A percentile compares a stretch with the other conserved stretches of the same genome.
These are phyloP conservation scores for Epichloe bromicola DNA, from an alignment of 2,329 filamentous ascomycete genomes.

Conservation along the genomic window DNA sequence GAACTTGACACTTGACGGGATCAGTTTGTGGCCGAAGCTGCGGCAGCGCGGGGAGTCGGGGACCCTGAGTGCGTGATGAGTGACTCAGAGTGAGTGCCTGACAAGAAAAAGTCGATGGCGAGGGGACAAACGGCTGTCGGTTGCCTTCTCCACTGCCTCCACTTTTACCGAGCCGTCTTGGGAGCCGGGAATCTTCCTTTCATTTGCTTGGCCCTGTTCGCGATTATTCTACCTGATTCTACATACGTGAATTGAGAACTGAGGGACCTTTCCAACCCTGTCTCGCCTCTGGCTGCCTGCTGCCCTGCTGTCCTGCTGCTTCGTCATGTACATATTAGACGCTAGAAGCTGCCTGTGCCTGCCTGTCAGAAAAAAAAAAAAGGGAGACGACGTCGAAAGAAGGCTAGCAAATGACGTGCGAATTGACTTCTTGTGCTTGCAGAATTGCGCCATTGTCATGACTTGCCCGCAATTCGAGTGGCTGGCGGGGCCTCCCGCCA, in stretches of 20 bases:
- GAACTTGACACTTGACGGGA: neutral
- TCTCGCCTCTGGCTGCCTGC: neutral
- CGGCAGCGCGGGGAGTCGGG: too few relatives aligned
- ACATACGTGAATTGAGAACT: too few relatives aligned
- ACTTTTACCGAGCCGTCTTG: too few relatives aligned
- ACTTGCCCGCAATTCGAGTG: neutral
- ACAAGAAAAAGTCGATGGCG: too few relatives aligned
- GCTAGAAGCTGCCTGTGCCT: neutral
- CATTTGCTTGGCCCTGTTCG: too few relatives aligned
- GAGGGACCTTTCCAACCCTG: neutral
- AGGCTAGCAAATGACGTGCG: slow-evolving; percentile 4
- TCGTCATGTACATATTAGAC: neutral
- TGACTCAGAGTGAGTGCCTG: too few relatives aligned
- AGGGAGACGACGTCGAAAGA: neutral
- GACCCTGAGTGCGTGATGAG: too few relatives aligned
- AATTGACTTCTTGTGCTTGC: neutral
- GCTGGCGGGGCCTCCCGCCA: neutral
- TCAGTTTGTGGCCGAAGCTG: neutral
- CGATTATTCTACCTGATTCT: too few relatives aligned
- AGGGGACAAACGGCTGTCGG: too few relatives aligned
- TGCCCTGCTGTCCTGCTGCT: neutral
- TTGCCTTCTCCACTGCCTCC: too few relatives aligned
- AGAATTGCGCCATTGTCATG: slow-evolving; percentile 3
- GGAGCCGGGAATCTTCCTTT: too few relatives aligned
- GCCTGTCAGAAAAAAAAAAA: neutral